Percentiles rank a stretch among this genome's conserved stretches.
Evolutionary conservation across 306 rosid genomes (phyloP).

Genomic region (Sechiopsis laciniata): DNA sequence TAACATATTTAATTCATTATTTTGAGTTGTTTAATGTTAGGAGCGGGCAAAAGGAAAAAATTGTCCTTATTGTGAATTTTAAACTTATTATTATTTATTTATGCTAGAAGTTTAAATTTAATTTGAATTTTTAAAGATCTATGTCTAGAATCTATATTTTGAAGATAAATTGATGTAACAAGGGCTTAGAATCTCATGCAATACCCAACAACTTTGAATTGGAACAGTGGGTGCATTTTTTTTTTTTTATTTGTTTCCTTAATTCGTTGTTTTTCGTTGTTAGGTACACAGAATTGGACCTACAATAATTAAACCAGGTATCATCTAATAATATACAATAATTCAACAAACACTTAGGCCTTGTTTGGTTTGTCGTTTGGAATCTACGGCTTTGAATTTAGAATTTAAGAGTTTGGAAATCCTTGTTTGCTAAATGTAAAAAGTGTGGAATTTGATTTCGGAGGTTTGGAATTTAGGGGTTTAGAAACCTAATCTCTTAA

Average conservation of each 20-base stretch:
- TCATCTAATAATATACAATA: not conserved
- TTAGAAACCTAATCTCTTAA: too few relatives aligned
- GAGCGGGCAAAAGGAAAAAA: not conserved
- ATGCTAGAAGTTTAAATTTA: not conserved
- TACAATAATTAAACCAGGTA: constrained; percentile 2
- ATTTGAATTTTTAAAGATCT: not conserved
- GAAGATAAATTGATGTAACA: not conserved
- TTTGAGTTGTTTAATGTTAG: not conserved
- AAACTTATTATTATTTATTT: not conserved
- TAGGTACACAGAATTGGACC: constrained; percentile 8
- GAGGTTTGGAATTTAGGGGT: too few relatives aligned
- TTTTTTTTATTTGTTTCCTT: not conserved
- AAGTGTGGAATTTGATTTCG: too few relatives aligned
- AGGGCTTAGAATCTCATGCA: not conserved
- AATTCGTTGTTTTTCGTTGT: constrained; percentile 3
- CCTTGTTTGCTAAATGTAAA: too few relatives aligned
- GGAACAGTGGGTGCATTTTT: not conserved
- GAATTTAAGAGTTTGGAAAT: too few relatives aligned
- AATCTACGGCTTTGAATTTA: too few relatives aligned
- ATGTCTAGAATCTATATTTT: not conserved
- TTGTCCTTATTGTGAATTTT: not conserved
- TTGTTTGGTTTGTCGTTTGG: too few relatives aligned
- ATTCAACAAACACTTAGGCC: too few relatives aligned
- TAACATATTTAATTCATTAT: not conserved
- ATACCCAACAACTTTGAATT: not conserved